Base-by-base conservation (phyloP, 1,139 yeast genomes). In the Hemisphaericaspora xylanilytica region DNA sequence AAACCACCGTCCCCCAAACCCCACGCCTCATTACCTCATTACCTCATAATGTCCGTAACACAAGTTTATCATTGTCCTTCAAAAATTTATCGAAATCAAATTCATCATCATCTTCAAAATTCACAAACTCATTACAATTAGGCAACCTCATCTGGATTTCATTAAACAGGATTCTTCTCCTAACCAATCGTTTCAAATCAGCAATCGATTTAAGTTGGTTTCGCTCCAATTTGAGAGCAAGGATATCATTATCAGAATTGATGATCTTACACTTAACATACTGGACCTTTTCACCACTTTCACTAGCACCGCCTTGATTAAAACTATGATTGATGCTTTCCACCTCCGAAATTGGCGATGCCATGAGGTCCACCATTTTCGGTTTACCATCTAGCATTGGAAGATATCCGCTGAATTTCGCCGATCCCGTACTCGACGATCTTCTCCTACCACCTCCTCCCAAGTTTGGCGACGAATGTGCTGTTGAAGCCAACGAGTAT, bases 111-210 rank as follows among this genome's bases (percentile, higher is more conserved):
- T 47, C 47, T 37, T 65, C 70, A 15, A 65, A 54, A 30, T 55
- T 53, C 33, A 58, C 61, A 43, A 48, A 63, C 30, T 46, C 48
- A 5, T 53, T 54, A 35, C 46, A 45, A 36, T 55, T 52, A 1
- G 65, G 63, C 32, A 62, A 46, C 35, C 57, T 55, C 30, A 67
- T 59, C 38, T 50, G 59, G 36, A 67, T 52, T 32, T 58, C 58
- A 16, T 48, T 53, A 41, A 53, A 65, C 26, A 51, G 53, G 5
- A 63, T 44, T 46, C 60, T 63, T 37, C 53, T 58, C 33, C 52
- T 53, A 6, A 67, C 44, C 28, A 58, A 40, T 10, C 41, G 45
- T 45, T 67, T 67, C 40, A 68, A 59, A 24, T 59, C 67, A 5
- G 50, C 51, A 3, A 61, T 41, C 4, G 56, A 49, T 17, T 49